Conservation (phyloP, 805 yeast genomes). For the Cyberlindnera maritima region DNA sequence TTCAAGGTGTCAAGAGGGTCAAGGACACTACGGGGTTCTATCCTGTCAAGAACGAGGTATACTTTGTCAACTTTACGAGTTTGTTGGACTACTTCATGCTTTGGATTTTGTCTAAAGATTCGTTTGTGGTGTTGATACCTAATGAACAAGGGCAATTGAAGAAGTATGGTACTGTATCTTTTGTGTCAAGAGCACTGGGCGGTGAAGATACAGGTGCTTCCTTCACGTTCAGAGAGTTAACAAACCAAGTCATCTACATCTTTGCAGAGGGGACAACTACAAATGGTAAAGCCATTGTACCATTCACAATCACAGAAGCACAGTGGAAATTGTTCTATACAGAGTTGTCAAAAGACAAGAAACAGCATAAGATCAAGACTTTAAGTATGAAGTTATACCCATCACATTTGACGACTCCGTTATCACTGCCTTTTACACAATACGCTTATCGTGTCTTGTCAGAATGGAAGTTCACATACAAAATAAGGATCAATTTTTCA, state of each 20-base stretch:
- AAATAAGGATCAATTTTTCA: constrained; percentile 24
- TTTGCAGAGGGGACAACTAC: constrained; percentile 85
- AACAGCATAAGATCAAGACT: constrained; percentile 20
- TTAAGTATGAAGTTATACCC: constrained; percentile 30
- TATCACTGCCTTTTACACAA: constrained; percentile 14
- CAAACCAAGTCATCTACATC: constrained; percentile 47
- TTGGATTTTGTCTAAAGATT: constrained; percentile 27
- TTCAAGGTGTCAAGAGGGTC: constrained; percentile 22
- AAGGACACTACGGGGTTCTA: constrained; percentile 20
- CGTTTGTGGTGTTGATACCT: constrained; percentile 35
- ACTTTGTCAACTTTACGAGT: constrained; percentile 46
- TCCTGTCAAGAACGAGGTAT: constrained; percentile 39
- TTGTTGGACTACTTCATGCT: constrained; percentile 46
- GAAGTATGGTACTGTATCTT: constrained; percentile 28
- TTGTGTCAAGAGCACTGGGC: constrained; percentile 25
- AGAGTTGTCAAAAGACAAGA: not conserved
- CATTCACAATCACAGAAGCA: constrained; percentile 39
- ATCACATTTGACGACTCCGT: constrained; percentile 32
- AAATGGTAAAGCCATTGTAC: constrained; percentile 74
- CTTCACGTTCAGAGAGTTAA: constrained; percentile 18
- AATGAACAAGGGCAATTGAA: constrained; percentile 30
- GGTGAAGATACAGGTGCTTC: constrained; percentile 19
- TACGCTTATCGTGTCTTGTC: constrained; percentile 24
- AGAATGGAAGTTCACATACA: constrained; percentile 23
- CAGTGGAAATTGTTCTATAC: constrained; percentile 21